Percentiles rank a stretch among this genome's conserved stretches.
These are phyloP conservation scores for Cyclocybe aegerita DNA, from an alignment of 768 basidiomycete species.

Conservation along the genomic window DNA sequence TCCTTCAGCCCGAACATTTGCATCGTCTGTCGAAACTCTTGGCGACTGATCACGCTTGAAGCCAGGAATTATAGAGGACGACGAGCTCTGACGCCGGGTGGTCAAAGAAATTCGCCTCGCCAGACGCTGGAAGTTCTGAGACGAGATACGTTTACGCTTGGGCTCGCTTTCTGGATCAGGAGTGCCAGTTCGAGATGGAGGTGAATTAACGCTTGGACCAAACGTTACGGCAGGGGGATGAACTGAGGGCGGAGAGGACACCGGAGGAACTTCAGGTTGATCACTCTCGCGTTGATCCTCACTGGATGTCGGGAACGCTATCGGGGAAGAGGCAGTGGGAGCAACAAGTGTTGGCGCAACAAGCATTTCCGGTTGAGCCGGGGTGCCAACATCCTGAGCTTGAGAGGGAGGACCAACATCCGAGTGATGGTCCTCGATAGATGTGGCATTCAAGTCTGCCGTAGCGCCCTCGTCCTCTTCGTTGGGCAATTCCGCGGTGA, in stretches of 20 bases:
- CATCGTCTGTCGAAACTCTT: conserved; percentile 46
- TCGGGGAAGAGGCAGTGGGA: conserved; percentile 5
- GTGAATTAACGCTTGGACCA: conserved; percentile 53
- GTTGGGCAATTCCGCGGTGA: neutral
- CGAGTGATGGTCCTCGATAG: no score
- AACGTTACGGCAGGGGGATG: conserved; percentile 60
- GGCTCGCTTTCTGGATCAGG: conserved; percentile 72
- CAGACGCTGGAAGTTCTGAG: conserved; percentile 83
- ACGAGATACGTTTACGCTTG: conserved; percentile 80
- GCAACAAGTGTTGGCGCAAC: conserved; percentile 1
- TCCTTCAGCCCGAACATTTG: conserved; percentile 38
- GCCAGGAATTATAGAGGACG: conserved; percentile 48
- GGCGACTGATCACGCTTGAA: conserved; percentile 52
- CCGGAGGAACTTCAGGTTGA: conserved; percentile 13
- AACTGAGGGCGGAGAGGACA: conserved; percentile 26
- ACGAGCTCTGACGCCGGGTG: conserved; percentile 55
- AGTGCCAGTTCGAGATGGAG: conserved; percentile 68
- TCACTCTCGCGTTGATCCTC: conserved; percentile 9
- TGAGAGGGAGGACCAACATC: no score
- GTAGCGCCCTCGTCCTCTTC: conserved; percentile 2
- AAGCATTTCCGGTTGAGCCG: conserved; percentile 8
- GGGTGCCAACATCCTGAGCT: neutral
- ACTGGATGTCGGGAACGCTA: conserved; percentile 17
- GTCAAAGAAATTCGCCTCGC: conserved; percentile 72
- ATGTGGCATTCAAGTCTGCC: neutral